These are phyloP conservation scores for Fusarium hostae DNA, from an alignment of 2,329 filamentous ascomycete species.

Conservation along the genomic window DNA sequence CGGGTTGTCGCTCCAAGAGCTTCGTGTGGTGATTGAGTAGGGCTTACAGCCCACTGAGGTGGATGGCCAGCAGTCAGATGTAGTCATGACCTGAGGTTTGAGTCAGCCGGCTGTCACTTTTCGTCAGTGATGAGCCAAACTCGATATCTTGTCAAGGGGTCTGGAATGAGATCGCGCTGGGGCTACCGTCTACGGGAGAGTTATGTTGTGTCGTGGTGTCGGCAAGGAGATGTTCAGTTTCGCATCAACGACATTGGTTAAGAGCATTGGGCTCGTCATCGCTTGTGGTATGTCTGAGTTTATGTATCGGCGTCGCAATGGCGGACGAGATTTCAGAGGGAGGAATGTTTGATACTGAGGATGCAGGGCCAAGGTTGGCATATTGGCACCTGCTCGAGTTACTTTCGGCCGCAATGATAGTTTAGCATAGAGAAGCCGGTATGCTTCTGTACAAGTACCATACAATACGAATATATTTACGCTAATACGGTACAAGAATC, in stretches of 20 bases:
- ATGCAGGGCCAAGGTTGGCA: background rate
- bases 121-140: background rate
- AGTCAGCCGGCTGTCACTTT: background rate
- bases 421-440: background rate
- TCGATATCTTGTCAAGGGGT: fast-evolving
- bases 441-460: background rate
- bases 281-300: background rate
- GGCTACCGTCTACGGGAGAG: fast-evolving
- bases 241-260: background rate
- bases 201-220: background rate
- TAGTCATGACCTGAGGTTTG: background rate
- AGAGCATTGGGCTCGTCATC: fast-evolving
- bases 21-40: background rate
- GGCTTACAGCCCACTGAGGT: no score
- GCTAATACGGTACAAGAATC: background rate
- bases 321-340: no score
- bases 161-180: background rate
- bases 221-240: background rate
- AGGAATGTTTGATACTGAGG: background rate
- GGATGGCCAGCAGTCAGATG: background rate
- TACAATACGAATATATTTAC: background rate
- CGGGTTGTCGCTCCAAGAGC: background rate
- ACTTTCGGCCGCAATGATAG: background rate
- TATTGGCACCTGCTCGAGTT: background rate
- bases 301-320: fast-evolving